These are phyloP conservation scores for Fusarium tanahbumbuense DNA, from an alignment of 2,329 filamentous ascomycete species.

Conservation along the genomic window DNA sequence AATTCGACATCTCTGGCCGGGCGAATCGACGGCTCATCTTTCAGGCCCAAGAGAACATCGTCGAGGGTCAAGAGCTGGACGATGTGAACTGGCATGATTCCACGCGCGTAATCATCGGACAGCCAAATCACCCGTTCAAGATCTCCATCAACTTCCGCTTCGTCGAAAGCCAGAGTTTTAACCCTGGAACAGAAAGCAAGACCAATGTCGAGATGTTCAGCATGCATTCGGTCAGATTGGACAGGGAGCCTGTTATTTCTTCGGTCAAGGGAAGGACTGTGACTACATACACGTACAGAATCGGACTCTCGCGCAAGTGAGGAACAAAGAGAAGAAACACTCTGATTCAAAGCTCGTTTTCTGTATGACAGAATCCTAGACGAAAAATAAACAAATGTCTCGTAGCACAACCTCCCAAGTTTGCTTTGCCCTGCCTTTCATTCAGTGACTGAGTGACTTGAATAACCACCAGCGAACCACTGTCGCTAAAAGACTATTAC, in stretches of 20 bases:
- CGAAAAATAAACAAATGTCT: slow-evolving; percentile 20
- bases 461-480: slow-evolving; percentile 10
- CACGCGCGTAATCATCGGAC: slow-evolving; percentile 31
- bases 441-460: slow-evolving; percentile 16
- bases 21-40: background rate
- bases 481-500: background rate
- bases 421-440: slow-evolving; percentile 9
- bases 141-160: slow-evolving; percentile 37
- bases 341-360: background rate
- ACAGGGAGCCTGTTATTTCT: background rate
- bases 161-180: slow-evolving; percentile 13
- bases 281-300: slow-evolving; percentile 12
- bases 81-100: slow-evolving; percentile 24
- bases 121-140: slow-evolving; percentile 14
- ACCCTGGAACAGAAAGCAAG: background rate
- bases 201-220: slow-evolving; percentile 28
- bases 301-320: slow-evolving; percentile 23
- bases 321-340: background rate
- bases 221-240: slow-evolving; percentile 7
- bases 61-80: background rate
- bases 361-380: slow-evolving; percentile 16
- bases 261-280: slow-evolving; percentile 4
- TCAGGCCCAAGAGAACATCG: background rate
- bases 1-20: background rate
- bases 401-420: slow-evolving; percentile 24